Evolutionary conservation across 2,329 filamentous ascomycete genomes (phyloP).

Genomic region (Huntiella omanensis): DNA sequence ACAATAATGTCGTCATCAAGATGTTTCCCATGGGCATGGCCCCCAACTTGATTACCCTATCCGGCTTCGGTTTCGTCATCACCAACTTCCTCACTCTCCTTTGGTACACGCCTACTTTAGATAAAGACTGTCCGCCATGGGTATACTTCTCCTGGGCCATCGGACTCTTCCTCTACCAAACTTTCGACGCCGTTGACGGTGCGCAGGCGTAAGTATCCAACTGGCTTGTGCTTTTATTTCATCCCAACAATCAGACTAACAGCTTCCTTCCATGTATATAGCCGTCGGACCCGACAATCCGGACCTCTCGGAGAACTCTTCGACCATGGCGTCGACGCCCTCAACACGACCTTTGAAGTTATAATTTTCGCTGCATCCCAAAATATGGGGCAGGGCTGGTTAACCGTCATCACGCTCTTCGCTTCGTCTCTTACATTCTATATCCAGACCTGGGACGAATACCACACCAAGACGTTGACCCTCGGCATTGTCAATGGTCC

Average conservation of each 20-base stretch:
- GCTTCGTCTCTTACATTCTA: slow-evolving; percentile 88
- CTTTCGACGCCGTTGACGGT: slow-evolving; percentile 93
- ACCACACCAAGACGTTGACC: slow-evolving; percentile 90
- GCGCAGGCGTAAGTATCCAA: slow-evolving; percentile 56
- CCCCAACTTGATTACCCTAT: slow-evolving; percentile 69
- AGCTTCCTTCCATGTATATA: slow-evolving; percentile 17
- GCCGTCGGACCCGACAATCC: slow-evolving; percentile 74
- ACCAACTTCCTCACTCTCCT: slow-evolving; percentile 78
- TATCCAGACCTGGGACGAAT: slow-evolving; percentile 97
- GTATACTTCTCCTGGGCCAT: slow-evolving; percentile 85
- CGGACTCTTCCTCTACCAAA: slow-evolving; percentile 90
- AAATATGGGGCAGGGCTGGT: slow-evolving; percentile 86
- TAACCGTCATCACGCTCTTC: slow-evolving; percentile 67
- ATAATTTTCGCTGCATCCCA: slow-evolving; percentile 81
- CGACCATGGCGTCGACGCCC: slow-evolving; percentile 90
- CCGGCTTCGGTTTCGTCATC: slow-evolving; percentile 78
- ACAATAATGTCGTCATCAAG: slow-evolving; percentile 83
- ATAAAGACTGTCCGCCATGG: slow-evolving; percentile 86
- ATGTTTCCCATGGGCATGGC: slow-evolving; percentile 95
- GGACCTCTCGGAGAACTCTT: slow-evolving; percentile 91
- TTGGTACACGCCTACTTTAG: slow-evolving; percentile 88
- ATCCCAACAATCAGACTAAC: neutral
- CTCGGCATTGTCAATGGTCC: slow-evolving; percentile 84
- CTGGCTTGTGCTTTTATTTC: neutral
- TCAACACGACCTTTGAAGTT: slow-evolving; percentile 88